phyloP scores from a whole-genome alignment of 2,329 filamentous ascomycete species.

The Fusarium sarcochroum region DNA sequence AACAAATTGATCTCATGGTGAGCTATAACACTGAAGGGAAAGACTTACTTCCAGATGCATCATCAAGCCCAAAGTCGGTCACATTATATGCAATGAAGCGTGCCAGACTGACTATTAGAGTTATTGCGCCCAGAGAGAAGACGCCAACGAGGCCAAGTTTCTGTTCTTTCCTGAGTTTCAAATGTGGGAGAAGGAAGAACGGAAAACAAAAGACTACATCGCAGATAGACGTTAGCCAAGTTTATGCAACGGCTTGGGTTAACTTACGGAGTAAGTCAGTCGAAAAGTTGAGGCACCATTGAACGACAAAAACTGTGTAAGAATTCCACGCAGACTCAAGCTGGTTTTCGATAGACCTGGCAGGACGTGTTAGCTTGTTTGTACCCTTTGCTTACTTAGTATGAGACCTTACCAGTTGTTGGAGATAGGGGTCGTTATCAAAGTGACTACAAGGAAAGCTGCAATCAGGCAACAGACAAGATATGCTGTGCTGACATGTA shows the following conservation, averaged over 20 bases:
- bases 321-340: constrained; percentile 18
- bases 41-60: constrained; percentile 11
- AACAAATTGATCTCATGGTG: background rate
- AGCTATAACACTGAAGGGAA: no score
- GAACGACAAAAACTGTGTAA: background rate
- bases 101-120: background rate
- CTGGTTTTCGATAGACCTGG: constrained; percentile 19
- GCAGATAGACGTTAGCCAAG: no score
- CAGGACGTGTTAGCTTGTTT: background rate
- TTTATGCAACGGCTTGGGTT: no score
- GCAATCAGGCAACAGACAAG: background rate
- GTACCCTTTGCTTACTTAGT: no score
- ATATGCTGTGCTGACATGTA: background rate
- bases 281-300: constrained; percentile 27
- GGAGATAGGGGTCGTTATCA: background rate
- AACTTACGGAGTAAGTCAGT: constrained; percentile 7
- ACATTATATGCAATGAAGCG: constrained; percentile 6
- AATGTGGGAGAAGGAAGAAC: constrained; percentile 7
- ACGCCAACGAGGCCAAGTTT: constrained; percentile 10
- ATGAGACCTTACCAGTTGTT: constrained; percentile 12
- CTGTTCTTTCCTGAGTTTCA: constrained; percentile 11
- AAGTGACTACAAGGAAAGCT: background rate
- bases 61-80: constrained; percentile 2
- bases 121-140: constrained; percentile 25
- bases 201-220: constrained; percentile 14